These are phyloP conservation scores for Ceriops zippeliana DNA, from an alignment of 345 rosid species.

Conservation along the genomic window DNA sequence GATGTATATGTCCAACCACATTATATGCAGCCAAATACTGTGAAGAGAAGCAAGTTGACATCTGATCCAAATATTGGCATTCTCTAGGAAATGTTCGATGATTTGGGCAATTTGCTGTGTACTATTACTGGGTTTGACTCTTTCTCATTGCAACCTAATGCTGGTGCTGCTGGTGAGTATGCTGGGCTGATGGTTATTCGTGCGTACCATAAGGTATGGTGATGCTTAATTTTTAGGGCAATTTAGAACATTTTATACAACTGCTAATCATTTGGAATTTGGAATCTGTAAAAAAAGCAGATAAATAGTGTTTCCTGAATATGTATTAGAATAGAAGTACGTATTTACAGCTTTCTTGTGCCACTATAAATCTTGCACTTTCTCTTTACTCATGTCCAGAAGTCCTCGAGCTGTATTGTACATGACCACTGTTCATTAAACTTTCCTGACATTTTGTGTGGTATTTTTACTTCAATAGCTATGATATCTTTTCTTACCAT, in stretches of 20 bases:
- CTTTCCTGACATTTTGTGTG: not conserved
- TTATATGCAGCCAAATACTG: not conserved
- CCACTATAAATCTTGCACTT: not conserved
- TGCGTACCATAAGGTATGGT: constrained; percentile 80
- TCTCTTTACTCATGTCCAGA: not conserved
- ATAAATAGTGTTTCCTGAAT: not conserved
- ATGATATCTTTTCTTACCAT: not conserved
- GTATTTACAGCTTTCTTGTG: not conserved
- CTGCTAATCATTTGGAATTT: not conserved
- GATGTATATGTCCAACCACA: not conserved
- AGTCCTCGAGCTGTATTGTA: not conserved
- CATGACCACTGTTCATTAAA: not conserved
- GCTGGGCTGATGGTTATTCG: constrained; percentile 99
- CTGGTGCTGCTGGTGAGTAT: constrained; percentile 98
- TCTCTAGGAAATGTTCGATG: constrained; percentile 84
- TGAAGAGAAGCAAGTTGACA: constrained; percentile 10
- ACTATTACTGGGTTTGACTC: constrained; percentile 94
- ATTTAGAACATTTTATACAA: not conserved
- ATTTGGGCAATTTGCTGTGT: constrained; percentile 82
- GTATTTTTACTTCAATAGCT: not conserved
- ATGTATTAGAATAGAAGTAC: not conserved
- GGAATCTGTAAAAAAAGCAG: not conserved
- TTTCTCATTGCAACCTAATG: constrained; percentile 98
- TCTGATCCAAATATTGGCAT: constrained; percentile 18
- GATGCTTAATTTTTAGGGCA: not conserved